Conservation (phyloP, 192 early-diverging fungal species). For the Phycomyces blakesleeanus region DNA sequence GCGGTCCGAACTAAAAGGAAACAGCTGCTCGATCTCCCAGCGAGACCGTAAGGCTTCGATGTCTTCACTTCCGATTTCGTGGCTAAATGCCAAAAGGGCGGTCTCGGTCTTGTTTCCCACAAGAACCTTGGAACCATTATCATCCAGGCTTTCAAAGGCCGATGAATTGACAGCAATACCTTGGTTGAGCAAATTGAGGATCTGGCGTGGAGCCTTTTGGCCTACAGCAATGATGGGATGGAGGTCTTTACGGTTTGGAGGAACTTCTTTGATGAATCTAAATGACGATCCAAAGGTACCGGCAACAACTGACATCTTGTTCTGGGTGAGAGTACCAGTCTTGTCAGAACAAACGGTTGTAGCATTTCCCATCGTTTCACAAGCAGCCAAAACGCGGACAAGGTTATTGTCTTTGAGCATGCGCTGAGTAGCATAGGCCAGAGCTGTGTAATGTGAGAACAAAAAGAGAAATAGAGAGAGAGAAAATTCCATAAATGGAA, state of each 20-base stretch:
- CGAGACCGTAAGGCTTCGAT: constrained; percentile 63
- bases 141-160: constrained; percentile 60
- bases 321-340: constrained; percentile 96
- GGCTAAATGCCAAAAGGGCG: constrained; percentile 81
- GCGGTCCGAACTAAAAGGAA: constrained; percentile 88
- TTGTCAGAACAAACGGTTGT: constrained; percentile 99
- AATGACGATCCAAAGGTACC: constrained; percentile 77
- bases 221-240: constrained; percentile 48
- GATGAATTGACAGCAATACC: constrained; percentile 81
- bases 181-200: constrained; percentile 58
- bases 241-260: constrained; percentile 33
- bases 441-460: constrained; percentile 39
- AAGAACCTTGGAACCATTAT: constrained; percentile 51
- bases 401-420: constrained; percentile 99
- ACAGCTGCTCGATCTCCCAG: constrained; percentile 63
- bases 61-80: constrained; percentile 55
- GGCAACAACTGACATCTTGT: constrained; percentile 95
- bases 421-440: constrained; percentile 89
- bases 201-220: constrained; percentile 34
- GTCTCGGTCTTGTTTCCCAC: constrained; percentile 95
- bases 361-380: constrained; percentile 98
- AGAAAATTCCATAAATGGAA: too few relatives aligned
- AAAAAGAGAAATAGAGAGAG: too few relatives aligned
- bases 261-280: constrained; percentile 47
- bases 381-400: constrained; percentile 91